These are phyloP conservation scores for Neopestalotiopsis clavispora DNA, from an alignment of 2,329 filamentous ascomycete species.

Conservation along the genomic window DNA sequence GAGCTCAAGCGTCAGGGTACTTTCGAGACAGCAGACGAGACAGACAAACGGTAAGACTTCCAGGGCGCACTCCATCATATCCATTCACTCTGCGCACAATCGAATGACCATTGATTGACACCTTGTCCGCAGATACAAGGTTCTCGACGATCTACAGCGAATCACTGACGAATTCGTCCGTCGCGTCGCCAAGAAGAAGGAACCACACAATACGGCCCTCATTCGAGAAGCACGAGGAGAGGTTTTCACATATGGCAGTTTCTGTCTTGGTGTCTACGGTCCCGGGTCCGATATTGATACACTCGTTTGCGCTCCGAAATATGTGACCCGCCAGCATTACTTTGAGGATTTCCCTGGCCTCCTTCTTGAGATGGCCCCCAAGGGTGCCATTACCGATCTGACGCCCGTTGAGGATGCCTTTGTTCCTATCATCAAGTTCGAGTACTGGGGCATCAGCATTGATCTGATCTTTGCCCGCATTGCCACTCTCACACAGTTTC, in stretches of 20 bases:
- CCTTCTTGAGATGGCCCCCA: constrained; percentile 75
- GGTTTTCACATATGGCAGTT: constrained; percentile 96
- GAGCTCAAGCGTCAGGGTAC: constrained; percentile 90
- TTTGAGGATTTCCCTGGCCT: constrained; percentile 87
- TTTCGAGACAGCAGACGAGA: constrained; percentile 85
- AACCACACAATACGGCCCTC: constrained; percentile 73
- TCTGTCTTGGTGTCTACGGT: constrained; percentile 89
- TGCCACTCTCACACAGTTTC: constrained; percentile 71
- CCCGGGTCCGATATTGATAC: constrained; percentile 98
- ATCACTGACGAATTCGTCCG: constrained; percentile 89
- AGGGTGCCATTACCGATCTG: constrained; percentile 82
- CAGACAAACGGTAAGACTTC: constrained; percentile 71
- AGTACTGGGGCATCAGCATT: constrained; percentile 88
- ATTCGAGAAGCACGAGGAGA: constrained; percentile 87
- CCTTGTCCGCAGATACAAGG: constrained; percentile 60
- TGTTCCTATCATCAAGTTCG: constrained; percentile 97
- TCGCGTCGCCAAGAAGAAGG: constrained; percentile 75
- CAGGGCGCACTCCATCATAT: not conserved
- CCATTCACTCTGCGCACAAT: not conserved
- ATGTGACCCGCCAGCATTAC: constrained; percentile 88
- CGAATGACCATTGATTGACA: not conserved
- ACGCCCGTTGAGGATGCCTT: constrained; percentile 87
- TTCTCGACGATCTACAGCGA: constrained; percentile 76
- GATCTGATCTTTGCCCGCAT: constrained; percentile 90
- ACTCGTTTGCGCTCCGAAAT: constrained; percentile 87